Evolutionary conservation across 225 moss, liverwort and hornwort species (phyloP).

Genomic region (Asterella californica): DNA sequence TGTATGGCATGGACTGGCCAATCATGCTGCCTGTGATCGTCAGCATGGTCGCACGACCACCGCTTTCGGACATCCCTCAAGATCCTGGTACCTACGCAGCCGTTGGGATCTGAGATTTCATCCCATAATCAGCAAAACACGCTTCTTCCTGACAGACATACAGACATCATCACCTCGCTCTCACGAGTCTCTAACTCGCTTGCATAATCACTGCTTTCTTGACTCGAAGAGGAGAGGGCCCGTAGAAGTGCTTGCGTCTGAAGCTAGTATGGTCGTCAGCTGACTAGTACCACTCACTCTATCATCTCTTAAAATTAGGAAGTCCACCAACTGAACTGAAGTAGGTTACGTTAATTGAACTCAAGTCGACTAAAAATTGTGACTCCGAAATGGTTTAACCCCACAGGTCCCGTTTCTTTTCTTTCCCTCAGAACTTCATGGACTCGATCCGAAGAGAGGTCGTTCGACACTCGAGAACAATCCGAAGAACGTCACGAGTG

Average conservation of each 20-base stretch:
- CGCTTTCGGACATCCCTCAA: neutral
- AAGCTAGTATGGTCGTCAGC: no score
- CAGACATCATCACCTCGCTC: neutral
- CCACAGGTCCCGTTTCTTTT: neutral
- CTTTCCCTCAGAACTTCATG: neutral
- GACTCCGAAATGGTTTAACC: neutral
- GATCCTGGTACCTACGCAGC: neutral
- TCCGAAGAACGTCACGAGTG: no score
- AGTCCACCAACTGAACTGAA: neutral
- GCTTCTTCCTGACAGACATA: neutral
- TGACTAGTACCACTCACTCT: no score
- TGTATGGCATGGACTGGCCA: neutral
- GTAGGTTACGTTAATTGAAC: no score
- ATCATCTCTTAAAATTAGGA: neutral
- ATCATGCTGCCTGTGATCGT: neutral
- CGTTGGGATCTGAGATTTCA: constrained; percentile 5
- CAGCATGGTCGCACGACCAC: neutral
- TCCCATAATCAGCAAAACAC: neutral
- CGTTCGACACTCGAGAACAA: no score
- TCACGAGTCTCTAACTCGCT: neutral
- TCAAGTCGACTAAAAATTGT: neutral
- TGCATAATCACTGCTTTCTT: neutral
- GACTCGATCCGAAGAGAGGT: no score
- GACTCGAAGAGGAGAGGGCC: neutral
- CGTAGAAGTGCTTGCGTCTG: neutral